A percentile compares a stretch with the other conserved stretches of the same genome.
These are phyloP conservation scores for Vitis riparia DNA, from an alignment of 164 flowering plant species.

Conservation along the genomic window DNA sequence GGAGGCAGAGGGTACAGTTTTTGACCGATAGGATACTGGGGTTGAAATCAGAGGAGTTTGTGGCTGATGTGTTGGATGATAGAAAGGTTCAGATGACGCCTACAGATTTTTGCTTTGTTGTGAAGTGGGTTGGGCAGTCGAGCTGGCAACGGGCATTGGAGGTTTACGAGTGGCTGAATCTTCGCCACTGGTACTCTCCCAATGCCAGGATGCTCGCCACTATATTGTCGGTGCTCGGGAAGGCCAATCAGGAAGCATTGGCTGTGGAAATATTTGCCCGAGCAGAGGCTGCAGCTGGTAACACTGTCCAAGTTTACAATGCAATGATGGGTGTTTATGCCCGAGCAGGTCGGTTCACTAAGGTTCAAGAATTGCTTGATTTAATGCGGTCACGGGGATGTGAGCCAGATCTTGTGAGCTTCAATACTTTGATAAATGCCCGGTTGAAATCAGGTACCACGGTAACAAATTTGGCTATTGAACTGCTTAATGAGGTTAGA, in stretches of 20 bases:
- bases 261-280: constrained; percentile 74
- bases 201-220: constrained; percentile 90
- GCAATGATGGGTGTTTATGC: constrained; percentile 98
- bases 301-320: constrained; percentile 83
- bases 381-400: constrained; percentile 77
- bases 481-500: constrained; percentile 71
- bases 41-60: constrained; percentile 60
- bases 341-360: constrained; percentile 62
- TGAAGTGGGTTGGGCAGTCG: constrained; percentile 77
- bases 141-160: constrained; percentile 92
- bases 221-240: constrained; percentile 77
- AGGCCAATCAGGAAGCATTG: constrained; percentile 76
- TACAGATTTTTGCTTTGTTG: constrained; percentile 83
- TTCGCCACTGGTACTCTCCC: constrained; percentile 80
- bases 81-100: constrained; percentile 84
- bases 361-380: constrained; percentile 69
- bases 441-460: constrained; percentile 57
- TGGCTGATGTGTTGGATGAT: constrained; percentile 82
- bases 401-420: constrained; percentile 88
- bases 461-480: constrained; percentile 51
- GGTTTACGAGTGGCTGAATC: constrained; percentile 91
- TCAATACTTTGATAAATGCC: constrained; percentile 92
- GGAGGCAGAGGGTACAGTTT: constrained; percentile 78
- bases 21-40: constrained; percentile 64
- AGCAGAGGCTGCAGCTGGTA: constrained; percentile 47